Evolutionary conservation across 495 filamentous ascomycete genomes (phyloP), one percentile per base, ranked within the genome.

Genomic region (Penicillium turbatum): DNA sequence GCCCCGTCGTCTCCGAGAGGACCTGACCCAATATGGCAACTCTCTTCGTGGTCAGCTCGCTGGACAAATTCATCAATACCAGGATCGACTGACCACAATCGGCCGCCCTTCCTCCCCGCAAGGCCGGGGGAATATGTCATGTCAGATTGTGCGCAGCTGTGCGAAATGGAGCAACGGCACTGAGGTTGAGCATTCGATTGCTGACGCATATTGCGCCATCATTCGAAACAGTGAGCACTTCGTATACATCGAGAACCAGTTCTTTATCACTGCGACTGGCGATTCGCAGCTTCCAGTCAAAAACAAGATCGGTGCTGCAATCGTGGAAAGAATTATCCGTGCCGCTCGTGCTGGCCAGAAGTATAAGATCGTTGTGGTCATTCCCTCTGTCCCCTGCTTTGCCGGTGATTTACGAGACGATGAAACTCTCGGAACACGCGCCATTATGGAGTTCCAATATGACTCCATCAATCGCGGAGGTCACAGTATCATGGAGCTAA

Each of bases 361-460:
- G 49, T 97, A 88, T 74, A 89, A 90, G 64, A 82, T 96, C 44
- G 79, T 95, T 34, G 82, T 97, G 24, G 72, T 90, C 48, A 96
- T 97, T 63, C 92, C 92, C 0, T 84, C 89, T 2, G 82, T 97
- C 3, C 92, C 92, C 3, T 92, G 80, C 15, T 97, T 97, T 62
- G 91, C 92, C 2, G 92, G 92, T 16, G 92, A 97, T 63, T 71
- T 97, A 37, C 76, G 85, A 42, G 83, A 82, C 11, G 88, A 96
- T 13, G 86, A 83, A 6, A 84, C 85, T 37, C 81, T 96, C 2
- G 88, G 89, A 7, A 96, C 92, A 10, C 80, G 92, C 1, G 92
- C 92, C 0, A 96, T 97, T 67, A 96, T 97, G 90, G 90, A 96
- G 67, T 96, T 88, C 73, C 89, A 92, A 65, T 92, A 96, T 69